Base-by-base conservation (phyloP, 1,284 basidiomycete genomes). In the Moesziomyces sp. region DNA sequence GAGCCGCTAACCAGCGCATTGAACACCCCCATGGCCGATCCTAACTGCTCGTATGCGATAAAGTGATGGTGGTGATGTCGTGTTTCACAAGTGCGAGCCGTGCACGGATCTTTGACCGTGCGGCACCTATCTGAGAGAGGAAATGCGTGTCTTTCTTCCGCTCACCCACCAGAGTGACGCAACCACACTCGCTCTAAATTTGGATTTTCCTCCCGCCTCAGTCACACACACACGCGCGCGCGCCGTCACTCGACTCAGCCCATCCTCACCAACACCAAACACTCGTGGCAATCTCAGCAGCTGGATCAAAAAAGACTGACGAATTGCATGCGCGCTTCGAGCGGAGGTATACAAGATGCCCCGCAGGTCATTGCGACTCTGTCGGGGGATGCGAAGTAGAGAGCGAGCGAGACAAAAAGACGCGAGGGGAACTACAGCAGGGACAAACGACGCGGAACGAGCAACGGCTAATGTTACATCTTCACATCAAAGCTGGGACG, bases 391-490 rank as follows among this genome's bases (percentile, higher is more conserved):
- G 65, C 59, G 65, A 68, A 68, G 53, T 52, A 62, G 43, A 59
- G 52, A 35, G 44, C 35, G 35, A 35, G 35, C 35, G 35, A 16
- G 6, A 35, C 35, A 21, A 21, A 21, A 11, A 16, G 14, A 35
- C 35, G 28, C 6, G 40, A 14, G 51, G 40, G 47, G 58, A 43
- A 68, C 35, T 47, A 60, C 55, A 58, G 52, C 47, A 21, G 28
- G 26, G 38, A 21, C 47, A 42, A 40, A 64, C 61, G 46, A 68
- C 51, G 46, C 45, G 26, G 24, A 46, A 53, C 49, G 43, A 58
- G 49, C 47, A 63, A 52, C 66, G 45, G 62, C 63, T 72, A 72
- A 47, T 66, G 69, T 51, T 72, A 72, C 69, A 72, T 52, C 60
- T 59, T 56, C 46, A 57, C 67, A 52, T 42, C 35, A 52, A n/a